Evolutionary conservation across 352 stramenopile species (phyloP), one percentile per base, ranked within the genome.

Genomic region (Globisporangium perplexum): DNA sequence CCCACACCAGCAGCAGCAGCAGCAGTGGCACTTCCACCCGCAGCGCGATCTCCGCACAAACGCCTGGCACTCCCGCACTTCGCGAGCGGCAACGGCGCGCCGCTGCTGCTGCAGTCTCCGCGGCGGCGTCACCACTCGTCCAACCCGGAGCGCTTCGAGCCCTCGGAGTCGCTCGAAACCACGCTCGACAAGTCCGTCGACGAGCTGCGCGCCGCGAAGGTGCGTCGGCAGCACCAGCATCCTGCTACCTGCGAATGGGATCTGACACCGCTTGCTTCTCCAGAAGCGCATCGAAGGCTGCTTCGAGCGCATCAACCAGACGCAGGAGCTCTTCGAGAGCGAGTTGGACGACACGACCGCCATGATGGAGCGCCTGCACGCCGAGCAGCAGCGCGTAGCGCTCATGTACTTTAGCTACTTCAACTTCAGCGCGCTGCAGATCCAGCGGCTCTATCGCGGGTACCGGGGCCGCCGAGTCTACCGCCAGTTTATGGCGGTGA

Each of bases 361-460:
- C 0, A 56, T 70, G 36, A 53, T 70, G 26, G 62, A 58, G 3
- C 50, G 43, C 0, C 41, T 77, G 4, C 59, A 66, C 26, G 14
- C 46, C 1, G 63, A 77, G n/a, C 68, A 80, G 36, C 59, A 60
- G 7, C 39, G 57, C 8, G 26, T 73, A 15, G 47, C 59, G 0
- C 14, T 42, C 7, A 20, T 60, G 44, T 69, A 71, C 55, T 50
- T 57, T 1, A 60, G 55, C 39, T 68, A 71, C 38, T 64, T 80
- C 33, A 58, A 72, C 41, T 65, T 64, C 31, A 72, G 69, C 24
- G 66, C 66, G 23, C 49, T 63, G 45, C 63, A 83, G 17, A 85
- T 98, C 44, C 91, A 98, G 66, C 79, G 91, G 2, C 68, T 87
- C 7, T 97, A 88, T 53, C 80, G 93, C 12, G 94, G 94, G 0